phyloP scores from a whole-genome alignment of 805 yeast genomes.

The Tetrapisispora iriomotensis region DNA sequence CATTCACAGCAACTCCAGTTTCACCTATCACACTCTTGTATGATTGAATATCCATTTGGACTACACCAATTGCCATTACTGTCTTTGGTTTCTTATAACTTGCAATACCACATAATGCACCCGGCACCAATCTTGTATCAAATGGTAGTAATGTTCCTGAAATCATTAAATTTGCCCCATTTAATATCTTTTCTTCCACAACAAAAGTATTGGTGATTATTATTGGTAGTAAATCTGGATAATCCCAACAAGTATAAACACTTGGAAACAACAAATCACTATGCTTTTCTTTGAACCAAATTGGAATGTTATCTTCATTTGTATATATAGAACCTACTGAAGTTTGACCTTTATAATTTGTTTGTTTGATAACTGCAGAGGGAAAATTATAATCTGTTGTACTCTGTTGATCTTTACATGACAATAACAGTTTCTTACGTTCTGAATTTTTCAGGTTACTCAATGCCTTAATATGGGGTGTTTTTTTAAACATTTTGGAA shows the following conservation, averaged over 20 bases:
- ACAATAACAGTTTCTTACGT: constrained; percentile 39
- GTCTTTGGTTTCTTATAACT: constrained; percentile 50
- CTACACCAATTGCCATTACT: constrained; percentile 59
- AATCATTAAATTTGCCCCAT: constrained; percentile 76
- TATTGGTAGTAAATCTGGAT: constrained; percentile 55
- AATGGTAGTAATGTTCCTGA: constrained; percentile 59
- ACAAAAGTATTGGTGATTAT: constrained; percentile 69
- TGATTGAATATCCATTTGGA: constrained; percentile 41
- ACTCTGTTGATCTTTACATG: constrained; percentile 30
- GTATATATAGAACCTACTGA: constrained; percentile 56
- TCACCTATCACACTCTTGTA: constrained; percentile 44
- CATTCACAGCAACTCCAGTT: constrained; percentile 69
- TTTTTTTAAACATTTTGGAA: constrained; percentile 27
- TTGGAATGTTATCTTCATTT: constrained; percentile 53
- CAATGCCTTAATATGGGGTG: constrained; percentile 51
- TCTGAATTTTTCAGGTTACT: constrained; percentile 80
- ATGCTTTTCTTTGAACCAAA: constrained; percentile 61
- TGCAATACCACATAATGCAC: constrained; percentile 63
- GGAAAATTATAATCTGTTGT: constrained; percentile 35
- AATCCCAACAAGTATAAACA: constrained; percentile 59
- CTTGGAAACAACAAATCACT: constrained; percentile 53
- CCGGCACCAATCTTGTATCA: constrained; percentile 38
- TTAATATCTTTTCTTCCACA: constrained; percentile 45
- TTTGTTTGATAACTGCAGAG: constrained; percentile 39
- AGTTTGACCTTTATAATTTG: constrained; percentile 48